A percentile compares a stretch with the other conserved stretches of the same genome.
Conservation (phyloP, 371 early-diverging fungal species). For the Capillidium heterosporum region DNA sequence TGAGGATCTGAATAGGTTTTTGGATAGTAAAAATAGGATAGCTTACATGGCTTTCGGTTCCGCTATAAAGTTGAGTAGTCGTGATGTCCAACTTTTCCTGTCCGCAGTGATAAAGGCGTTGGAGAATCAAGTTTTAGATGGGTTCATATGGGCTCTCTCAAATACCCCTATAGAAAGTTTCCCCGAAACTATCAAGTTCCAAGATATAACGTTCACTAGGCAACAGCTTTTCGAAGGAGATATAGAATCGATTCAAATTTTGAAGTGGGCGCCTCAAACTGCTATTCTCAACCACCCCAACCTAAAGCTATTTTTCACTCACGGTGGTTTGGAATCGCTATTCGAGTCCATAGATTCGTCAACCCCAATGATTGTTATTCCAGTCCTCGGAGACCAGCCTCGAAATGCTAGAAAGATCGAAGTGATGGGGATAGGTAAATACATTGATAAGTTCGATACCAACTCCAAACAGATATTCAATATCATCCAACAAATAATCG, state of each 20-base stretch:
- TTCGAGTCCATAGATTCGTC: slow-evolving; percentile 1
- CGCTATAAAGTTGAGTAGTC: background rate
- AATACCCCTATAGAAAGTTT: background rate
- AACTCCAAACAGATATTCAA: background rate
- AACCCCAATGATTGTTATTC: slow-evolving; percentile 1
- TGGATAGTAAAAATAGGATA: background rate
- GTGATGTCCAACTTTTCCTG: background rate
- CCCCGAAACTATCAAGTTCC: background rate
- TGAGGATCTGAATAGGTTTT: background rate
- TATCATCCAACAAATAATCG: background rate
- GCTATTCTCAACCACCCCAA: slow-evolving; percentile 5
- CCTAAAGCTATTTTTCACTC: slow-evolving; percentile 5
- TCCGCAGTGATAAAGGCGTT: background rate
- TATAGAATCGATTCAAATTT: background rate
- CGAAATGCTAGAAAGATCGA: background rate
- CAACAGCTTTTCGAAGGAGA: background rate
- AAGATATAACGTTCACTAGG: background rate
- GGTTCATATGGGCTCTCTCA: background rate
- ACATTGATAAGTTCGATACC: background rate
- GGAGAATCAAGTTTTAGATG: background rate
- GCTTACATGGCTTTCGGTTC: background rate
- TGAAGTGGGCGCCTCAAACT: slow-evolving; percentile 4
- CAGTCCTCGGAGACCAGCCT: slow-evolving; percentile 6
- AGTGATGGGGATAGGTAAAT: background rate
- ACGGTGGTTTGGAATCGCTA: slow-evolving; percentile 4